Evolutionary conservation across 768 basidiomycete species (phyloP).

Genomic region (Glaciozyma antarctica): DNA sequence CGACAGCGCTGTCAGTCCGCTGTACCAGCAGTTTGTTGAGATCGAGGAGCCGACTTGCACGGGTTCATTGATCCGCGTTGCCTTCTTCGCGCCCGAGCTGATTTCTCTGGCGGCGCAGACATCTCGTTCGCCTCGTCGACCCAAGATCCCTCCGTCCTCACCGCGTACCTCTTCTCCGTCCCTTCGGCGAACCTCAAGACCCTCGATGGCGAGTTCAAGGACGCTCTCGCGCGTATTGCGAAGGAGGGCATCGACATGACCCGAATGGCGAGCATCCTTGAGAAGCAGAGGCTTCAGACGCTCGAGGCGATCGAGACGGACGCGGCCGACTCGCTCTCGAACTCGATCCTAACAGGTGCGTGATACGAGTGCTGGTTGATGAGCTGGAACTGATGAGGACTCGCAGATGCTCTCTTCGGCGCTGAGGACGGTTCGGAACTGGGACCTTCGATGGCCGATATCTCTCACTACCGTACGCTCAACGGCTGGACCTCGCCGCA

Average conservation of each 20-base stretch:
- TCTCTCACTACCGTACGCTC: conserved; percentile 58
- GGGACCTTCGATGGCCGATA: conserved; percentile 61
- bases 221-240: conserved; percentile 59
- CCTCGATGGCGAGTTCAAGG: conserved; percentile 59
- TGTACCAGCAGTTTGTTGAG: conserved; percentile 78
- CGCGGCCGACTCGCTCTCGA: conserved; percentile 69
- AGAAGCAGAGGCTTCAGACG: conserved; percentile 70
- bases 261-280: conserved; percentile 75
- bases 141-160: conserved; percentile 60
- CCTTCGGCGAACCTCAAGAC: conserved; percentile 67
- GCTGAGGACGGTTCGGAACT: conserved; percentile 71
- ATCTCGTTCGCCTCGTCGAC: conserved; percentile 74
- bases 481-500: conserved; percentile 61
- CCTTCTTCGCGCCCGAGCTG: neutral
- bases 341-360: conserved; percentile 51
- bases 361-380: conserved; percentile 1
- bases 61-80: conserved; percentile 42
- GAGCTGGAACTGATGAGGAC: neutral
- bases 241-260: conserved; percentile 77
- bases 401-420: conserved; percentile 56
- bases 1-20: conserved; percentile 46
- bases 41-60: conserved; percentile 74
- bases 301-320: conserved; percentile 73
- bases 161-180: conserved; percentile 71
- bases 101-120: conserved; percentile 27